Evolutionary conservation across 2,329 filamentous ascomycete genomes (phyloP), one percentile per base, ranked within the genome.

Genomic region (Hypocreales sp.): DNA sequence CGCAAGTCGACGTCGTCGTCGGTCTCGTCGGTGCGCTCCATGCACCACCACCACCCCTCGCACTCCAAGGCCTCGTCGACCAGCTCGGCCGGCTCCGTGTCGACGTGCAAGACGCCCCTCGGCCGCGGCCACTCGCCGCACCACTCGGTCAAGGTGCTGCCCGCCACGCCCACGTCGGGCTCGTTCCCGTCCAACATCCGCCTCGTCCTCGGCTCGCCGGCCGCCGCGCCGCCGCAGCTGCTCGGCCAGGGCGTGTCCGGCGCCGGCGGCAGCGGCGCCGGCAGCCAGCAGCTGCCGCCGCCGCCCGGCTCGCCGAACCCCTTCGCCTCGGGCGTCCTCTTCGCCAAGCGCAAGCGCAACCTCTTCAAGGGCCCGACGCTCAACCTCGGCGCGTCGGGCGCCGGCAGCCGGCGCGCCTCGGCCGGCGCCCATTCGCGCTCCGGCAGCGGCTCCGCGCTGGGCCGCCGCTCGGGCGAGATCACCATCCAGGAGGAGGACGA

Each of bases 1-100:
- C 73, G 90, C 34, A 95, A 95, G 50, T 95, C 87, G 1, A 98
- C 90, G 0, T 94, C 84, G 0, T 93, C 84, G 0, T 95, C 86
- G 0, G 75, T 98, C 11, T 94, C 84, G 1, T 93, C 84, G 0
- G 77, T 98, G 31, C 77, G 90, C 32, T 92, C 80, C 24, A 83
- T 95, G 45, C 84, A 87, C 42, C 81, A 86, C 39, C 78, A 83
- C 37, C 74, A 78, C 18, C 80, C 90, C 47, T 76, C 78, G 2
- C 87, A 94, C 49, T 93, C 84, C 14, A 95, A 95, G 53, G 84
- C 90, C 0, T 92, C 82, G 0, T 94, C 84, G 0, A 90, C 84
- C 1, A 93, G 84, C 23, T 93, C 79, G 5, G 79, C 76, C 33
- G 76, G 73, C 14, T 77, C 78, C 1, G 73, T 78, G 4, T 75